Evolutionary conservation across 2,329 filamentous ascomycete species (phyloP).

Genomic region (Aspergillus melleus): DNA sequence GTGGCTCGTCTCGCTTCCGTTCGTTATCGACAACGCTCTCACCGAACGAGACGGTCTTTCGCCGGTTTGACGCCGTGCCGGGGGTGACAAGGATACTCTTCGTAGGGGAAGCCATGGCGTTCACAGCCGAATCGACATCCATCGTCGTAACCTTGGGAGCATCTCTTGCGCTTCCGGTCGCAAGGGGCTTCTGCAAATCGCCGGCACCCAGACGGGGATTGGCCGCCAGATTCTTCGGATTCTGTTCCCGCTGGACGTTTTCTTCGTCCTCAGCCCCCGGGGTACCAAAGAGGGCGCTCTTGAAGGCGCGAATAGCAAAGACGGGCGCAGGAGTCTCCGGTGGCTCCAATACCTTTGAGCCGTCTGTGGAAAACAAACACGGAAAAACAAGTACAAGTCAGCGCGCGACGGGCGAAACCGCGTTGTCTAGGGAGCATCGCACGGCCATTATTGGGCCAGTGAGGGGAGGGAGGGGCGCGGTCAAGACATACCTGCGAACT

Average conservation of each 20-base stretch:
- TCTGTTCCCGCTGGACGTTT: slow-evolving; percentile 19
- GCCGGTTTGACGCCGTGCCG: slow-evolving; percentile 55
- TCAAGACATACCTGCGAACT: slow-evolving; percentile 24
- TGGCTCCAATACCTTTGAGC: slow-evolving; percentile 57
- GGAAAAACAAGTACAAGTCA: slow-evolving; percentile 12
- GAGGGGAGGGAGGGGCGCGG: slow-evolving; percentile 21
- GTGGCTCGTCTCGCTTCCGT: slow-evolving; percentile 46
- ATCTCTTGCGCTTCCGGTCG: slow-evolving; percentile 20
- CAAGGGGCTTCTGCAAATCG: slow-evolving; percentile 20
- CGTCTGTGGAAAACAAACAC: slow-evolving; percentile 25
- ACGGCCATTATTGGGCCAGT: slow-evolving; percentile 10
- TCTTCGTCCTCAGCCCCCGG: slow-evolving; percentile 53
- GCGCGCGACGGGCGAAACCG: slow-evolving; percentile 9
- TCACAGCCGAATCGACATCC: slow-evolving; percentile 27
- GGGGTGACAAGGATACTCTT: slow-evolving; percentile 67
- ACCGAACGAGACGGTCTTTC: slow-evolving; percentile 63
- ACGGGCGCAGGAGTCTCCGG: slow-evolving; percentile 66
- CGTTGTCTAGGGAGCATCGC: slow-evolving; percentile 3
- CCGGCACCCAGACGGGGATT: slow-evolving; percentile 23
- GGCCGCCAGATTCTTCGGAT: slow-evolving; percentile 15
- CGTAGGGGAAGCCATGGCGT: slow-evolving; percentile 50
- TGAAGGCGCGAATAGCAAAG: slow-evolving; percentile 67
- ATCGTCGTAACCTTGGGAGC: slow-evolving; percentile 21
- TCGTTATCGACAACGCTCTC: slow-evolving; percentile 59
- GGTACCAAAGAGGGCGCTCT: slow-evolving; percentile 64